phyloP scores from a whole-genome alignment of 257 asterid species.

The Salvia splendens region DNA sequence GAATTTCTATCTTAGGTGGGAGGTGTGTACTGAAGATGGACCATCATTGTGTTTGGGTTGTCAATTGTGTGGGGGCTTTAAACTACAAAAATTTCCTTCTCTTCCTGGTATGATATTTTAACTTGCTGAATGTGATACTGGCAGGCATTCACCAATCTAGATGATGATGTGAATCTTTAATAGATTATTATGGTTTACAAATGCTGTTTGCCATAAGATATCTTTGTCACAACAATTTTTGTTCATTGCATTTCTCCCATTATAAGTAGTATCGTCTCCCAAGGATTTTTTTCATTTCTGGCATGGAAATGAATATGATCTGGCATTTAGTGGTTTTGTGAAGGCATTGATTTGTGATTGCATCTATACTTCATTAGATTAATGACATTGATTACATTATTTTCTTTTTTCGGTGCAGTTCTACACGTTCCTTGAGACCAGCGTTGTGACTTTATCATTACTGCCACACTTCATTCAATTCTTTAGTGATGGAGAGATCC shows the following conservation, averaged over 20 bases:
- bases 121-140: slow-evolving; percentile 16
- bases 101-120: slow-evolving; percentile 68
- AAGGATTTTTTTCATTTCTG: slow-evolving; percentile 1
- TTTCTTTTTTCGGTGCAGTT: slow-evolving; percentile 55
- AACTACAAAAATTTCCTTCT: slow-evolving; percentile 97
- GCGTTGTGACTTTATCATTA: slow-evolving; percentile 69
- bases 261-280: slow-evolving; percentile 14
- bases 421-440: slow-evolving; percentile 93
- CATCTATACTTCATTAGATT: slow-evolving; percentile 17
- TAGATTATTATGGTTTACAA: not conserved
- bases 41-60: slow-evolving; percentile 99
- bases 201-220: slow-evolving; percentile 2
- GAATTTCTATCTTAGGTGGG: slow-evolving; percentile 67
- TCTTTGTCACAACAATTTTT: not conserved
- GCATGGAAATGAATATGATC: slow-evolving; percentile 2
- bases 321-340: slow-evolving; percentile 5
- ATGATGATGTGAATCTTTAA: slow-evolving; percentile 6
- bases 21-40: slow-evolving; percentile 97
- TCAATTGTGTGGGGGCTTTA: slow-evolving; percentile 95
- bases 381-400: slow-evolving; percentile 17
- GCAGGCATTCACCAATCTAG: slow-evolving; percentile 2
- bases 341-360: not conserved
- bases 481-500: slow-evolving; percentile 91
- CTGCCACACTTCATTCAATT: slow-evolving; percentile 84
- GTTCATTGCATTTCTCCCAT: not conserved